Conservation (phyloP, 305 asterid species). For the Salvia sclarea region DNA sequence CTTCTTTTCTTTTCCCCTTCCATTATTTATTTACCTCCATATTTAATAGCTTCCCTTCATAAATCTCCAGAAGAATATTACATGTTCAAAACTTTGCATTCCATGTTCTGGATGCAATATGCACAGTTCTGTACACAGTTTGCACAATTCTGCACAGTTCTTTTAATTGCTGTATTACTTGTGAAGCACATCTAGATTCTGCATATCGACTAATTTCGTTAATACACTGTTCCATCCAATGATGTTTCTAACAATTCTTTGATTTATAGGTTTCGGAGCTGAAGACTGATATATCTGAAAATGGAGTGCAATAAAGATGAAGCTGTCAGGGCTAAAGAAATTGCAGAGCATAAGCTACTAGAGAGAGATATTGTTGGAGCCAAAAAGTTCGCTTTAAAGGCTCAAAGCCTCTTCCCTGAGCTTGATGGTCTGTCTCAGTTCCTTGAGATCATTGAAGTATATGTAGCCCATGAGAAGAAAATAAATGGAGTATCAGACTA, state of each 20-base stretch:
- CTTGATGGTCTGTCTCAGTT: slow-evolving; percentile 67
- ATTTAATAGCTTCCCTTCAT: not conserved
- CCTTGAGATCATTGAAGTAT: slow-evolving; percentile 44
- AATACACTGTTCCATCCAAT: slow-evolving; percentile 1
- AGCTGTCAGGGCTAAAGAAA: slow-evolving; percentile 53
- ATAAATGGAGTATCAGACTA: slow-evolving; percentile 56
- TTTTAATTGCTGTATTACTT: slow-evolving; percentile 16
- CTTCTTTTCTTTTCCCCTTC: not conserved
- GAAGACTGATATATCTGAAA: slow-evolving; percentile 4
- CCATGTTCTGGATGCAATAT: not conserved
- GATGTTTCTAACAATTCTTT: slow-evolving; percentile 16
- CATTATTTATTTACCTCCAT: not conserved
- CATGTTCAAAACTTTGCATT: not conserved
- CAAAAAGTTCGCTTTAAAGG: slow-evolving; percentile 50
- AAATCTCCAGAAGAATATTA: not conserved
- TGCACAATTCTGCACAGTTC: slow-evolving; percentile 1
- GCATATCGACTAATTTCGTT: not conserved
- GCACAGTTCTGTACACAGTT: not conserved
- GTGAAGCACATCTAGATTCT: slow-evolving; percentile 7
- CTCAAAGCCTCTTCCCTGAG: slow-evolving; percentile 53
- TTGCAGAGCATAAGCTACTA: slow-evolving; percentile 52
- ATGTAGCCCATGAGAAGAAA: slow-evolving; percentile 47
- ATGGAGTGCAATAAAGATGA: slow-evolving; percentile 65
- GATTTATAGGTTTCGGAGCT: slow-evolving; percentile 18
- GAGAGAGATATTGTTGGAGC: slow-evolving; percentile 59